Conservation (phyloP, 202 grass and related monocot species). For the Eragrostis tef region DNA sequence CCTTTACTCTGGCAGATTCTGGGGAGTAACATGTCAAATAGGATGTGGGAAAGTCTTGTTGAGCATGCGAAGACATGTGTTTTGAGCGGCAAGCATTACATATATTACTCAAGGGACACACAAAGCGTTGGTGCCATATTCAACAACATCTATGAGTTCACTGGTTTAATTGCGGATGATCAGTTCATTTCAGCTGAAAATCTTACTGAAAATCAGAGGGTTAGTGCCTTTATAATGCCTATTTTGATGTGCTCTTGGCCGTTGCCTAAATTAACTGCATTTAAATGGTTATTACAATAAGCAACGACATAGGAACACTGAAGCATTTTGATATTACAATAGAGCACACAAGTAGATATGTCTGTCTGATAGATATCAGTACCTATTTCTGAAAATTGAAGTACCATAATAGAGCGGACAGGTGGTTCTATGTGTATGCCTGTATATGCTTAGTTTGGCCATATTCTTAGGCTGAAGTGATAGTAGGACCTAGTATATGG, state of each 20-base stretch:
- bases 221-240: conserved; percentile 44
- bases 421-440: background rate
- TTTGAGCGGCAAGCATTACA: conserved; percentile 72
- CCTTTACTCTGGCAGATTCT: conserved; percentile 59
- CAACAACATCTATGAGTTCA: conserved; percentile 76
- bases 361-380: conserved; percentile 3
- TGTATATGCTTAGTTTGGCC: background rate
- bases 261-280: background rate
- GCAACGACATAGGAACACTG: background rate
- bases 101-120: conserved; percentile 64
- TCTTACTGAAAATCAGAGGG: conserved; percentile 68
- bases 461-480: background rate
- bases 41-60: conserved; percentile 78
- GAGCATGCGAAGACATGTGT: conserved; percentile 81
- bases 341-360: background rate
- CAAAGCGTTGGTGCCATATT: conserved; percentile 64
- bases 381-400: conserved; percentile 13
- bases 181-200: conserved; percentile 70
- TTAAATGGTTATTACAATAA: conserved; percentile 4
- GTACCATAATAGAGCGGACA: no score
- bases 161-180: conserved; percentile 66
- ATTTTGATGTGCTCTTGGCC: conserved; percentile 8
- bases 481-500: background rate
- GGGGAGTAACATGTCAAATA: conserved; percentile 66
- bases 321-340: conserved; percentile 6